These are phyloP conservation scores for Actinomucor elegans DNA, from an alignment of 371 early-diverging fungal species.

Conservation along the genomic window DNA sequence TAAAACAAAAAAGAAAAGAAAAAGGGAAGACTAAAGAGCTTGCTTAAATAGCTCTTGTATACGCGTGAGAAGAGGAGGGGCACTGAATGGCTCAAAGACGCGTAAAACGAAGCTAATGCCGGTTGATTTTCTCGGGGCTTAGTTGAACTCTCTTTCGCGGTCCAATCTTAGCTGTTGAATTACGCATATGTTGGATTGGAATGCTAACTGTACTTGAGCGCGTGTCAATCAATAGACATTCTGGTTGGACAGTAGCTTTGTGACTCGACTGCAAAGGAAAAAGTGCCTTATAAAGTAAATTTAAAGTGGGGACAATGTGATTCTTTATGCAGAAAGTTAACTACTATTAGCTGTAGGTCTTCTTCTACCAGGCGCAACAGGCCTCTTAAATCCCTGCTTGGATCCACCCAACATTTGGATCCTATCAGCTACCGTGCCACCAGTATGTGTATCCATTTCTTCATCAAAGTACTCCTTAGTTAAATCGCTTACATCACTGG, in stretches of 20 bases:
- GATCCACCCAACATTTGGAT: conserved; percentile 47
- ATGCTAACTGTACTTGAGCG: neutral
- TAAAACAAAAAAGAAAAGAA: neutral
- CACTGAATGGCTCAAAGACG: neutral
- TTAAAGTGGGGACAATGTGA: neutral
- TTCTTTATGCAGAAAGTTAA: too few species aligned
- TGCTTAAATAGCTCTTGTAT: too few species aligned
- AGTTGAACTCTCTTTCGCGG: neutral
- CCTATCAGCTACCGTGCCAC: conserved; percentile 36
- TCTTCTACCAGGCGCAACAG: conserved; percentile 53
- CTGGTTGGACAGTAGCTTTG: conserved; percentile 8
- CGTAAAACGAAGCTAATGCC: neutral
- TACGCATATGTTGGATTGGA: conserved; percentile 12
- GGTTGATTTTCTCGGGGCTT: neutral
- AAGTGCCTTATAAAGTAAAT: neutral
- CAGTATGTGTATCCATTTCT: conserved; percentile 39
- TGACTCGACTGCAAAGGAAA: neutral
- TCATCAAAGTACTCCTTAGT: conserved; percentile 58
- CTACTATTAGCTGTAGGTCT: too few species aligned
- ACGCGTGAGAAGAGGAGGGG: conserved; percentile 1
- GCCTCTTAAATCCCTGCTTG: conserved; percentile 46
- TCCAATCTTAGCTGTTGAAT: conserved; percentile 9
- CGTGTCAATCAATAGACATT: conserved; percentile 4
- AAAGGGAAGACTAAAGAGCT: too few species aligned
- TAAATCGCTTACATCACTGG: conserved; percentile 68